Percentiles rank a stretch among this genome's conserved stretches.
These are phyloP conservation scores for Hericium alpestre DNA, from an alignment of 768 basidiomycete species.

Conservation along the genomic window DNA sequence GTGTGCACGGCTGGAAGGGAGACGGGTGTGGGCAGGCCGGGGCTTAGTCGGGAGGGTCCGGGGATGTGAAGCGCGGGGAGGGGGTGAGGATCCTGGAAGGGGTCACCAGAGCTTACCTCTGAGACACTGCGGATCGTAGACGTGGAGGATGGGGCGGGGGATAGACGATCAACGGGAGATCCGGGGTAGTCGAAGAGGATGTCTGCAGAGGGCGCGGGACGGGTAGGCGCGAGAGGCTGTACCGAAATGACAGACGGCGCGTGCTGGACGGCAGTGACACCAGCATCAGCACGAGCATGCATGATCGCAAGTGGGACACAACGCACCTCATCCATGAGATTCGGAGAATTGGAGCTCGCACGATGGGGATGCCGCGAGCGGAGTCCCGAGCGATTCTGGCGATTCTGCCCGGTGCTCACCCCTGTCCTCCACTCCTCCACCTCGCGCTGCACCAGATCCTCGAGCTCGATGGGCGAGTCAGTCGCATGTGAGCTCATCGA, in stretches of 20 bases:
- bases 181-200: background rate
- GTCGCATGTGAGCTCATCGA: constrained; percentile 1
- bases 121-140: background rate
- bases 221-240: background rate
- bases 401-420: constrained; percentile 2
- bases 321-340: constrained; percentile 2
- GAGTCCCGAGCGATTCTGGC: constrained; percentile 3
- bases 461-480: constrained; percentile 6
- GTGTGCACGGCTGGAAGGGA: background rate
- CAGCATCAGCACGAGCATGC: background rate
- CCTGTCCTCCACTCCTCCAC: constrained; percentile 4
- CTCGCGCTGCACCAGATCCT: constrained; percentile 6
- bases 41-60: background rate
- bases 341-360: background rate
- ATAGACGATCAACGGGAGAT: background rate
- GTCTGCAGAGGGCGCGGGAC: background rate
- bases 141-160: background rate
- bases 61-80: background rate
- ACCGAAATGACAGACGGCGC: background rate
- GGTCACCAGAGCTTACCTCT: background rate
- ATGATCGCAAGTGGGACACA: background rate
- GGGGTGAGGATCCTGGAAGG: background rate
- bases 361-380: constrained; percentile 1
- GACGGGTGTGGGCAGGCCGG: background rate
- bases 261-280: no score